Evolutionary conservation across 2,329 filamentous ascomycete species (phyloP).

Genomic region (Calonectria pauciramosa): DNA sequence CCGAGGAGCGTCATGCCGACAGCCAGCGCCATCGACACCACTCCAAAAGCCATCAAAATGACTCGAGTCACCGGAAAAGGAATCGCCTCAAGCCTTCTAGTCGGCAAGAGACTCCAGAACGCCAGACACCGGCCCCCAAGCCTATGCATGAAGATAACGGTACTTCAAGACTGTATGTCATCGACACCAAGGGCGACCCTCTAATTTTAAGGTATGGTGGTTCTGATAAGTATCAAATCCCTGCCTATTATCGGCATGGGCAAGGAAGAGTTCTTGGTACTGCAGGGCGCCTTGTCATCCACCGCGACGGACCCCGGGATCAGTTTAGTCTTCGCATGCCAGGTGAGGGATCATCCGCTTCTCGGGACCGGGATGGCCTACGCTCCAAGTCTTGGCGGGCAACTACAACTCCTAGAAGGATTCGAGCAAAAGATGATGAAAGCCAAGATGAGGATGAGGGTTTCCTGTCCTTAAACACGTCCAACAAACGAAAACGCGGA

Average conservation of each 20-base stretch:
- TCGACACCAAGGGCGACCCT: constrained; percentile 83
- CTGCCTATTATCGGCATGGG: constrained; percentile 78
- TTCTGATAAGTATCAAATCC: constrained; percentile 79
- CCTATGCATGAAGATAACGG: constrained; percentile 19
- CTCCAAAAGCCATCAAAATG: constrained; percentile 35
- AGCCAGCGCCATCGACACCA: constrained; percentile 32
- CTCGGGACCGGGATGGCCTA: constrained; percentile 61
- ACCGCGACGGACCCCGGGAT: constrained; percentile 72
- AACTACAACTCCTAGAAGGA: constrained; percentile 56
- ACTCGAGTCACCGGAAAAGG: constrained; percentile 28
- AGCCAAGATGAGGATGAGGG: constrained; percentile 53
- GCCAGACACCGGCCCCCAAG: constrained; percentile 15
- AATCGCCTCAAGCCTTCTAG: constrained; percentile 23
- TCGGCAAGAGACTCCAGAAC: constrained; percentile 23
- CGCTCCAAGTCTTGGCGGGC: constrained; percentile 57
- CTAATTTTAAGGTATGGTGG: constrained; percentile 82
- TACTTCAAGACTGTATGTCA: constrained; percentile 60
- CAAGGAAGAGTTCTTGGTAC: constrained; percentile 80
- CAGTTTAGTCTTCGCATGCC: constrained; percentile 64
- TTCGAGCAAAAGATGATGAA: constrained; percentile 49
- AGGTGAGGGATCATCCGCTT: constrained; percentile 52
- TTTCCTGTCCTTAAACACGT: constrained; percentile 61
- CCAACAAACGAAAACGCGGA: constrained; percentile 58
- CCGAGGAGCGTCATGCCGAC: constrained; percentile 37
- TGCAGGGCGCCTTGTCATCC: constrained; percentile 71